Percentiles rank a stretch among this genome's conserved stretches.
Conservation (phyloP, 768 basidiomycete genomes). For the Lenzites betulinus region DNA sequence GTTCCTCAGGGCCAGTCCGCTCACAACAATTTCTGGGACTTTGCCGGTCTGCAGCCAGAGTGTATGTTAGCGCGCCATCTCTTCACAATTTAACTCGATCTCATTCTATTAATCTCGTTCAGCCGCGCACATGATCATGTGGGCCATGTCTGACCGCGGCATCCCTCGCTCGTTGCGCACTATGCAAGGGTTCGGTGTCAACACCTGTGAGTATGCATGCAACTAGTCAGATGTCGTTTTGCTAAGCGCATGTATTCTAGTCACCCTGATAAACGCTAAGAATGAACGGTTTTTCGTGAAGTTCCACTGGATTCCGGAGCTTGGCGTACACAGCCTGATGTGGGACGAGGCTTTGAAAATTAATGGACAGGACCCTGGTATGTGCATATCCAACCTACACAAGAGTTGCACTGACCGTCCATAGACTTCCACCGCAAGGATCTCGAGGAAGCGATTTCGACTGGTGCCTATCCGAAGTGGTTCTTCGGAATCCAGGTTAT, state of each 20-base stretch:
- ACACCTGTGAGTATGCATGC: slow-evolving; percentile 53
- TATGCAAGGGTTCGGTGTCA: slow-evolving; percentile 91
- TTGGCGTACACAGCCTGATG: slow-evolving; percentile 79
- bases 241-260: background rate
- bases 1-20: slow-evolving; percentile 67
- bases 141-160: slow-evolving; percentile 83
- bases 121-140: slow-evolving; percentile 78
- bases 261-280: slow-evolving; percentile 62
- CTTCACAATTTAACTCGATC: background rate
- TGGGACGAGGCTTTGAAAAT: slow-evolving; percentile 94
- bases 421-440: slow-evolving; percentile 86
- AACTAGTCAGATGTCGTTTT: too few species aligned
- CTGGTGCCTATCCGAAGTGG: slow-evolving; percentile 74
- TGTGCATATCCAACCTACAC: slow-evolving; percentile 2
- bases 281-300: slow-evolving; percentile 83
- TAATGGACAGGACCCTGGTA: slow-evolving; percentile 77
- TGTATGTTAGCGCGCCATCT: slow-evolving; percentile 34
- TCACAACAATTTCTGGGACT: slow-evolving; percentile 92
- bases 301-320: slow-evolving; percentile 81
- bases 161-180: slow-evolving; percentile 85
- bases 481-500: slow-evolving; percentile 77
- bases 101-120: background rate
- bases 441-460: slow-evolving; percentile 78
- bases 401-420: background rate
- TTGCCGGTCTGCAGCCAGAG: slow-evolving; percentile 69